Conservation (phyloP, 164 flowering plant species). For the Chimonanthus salicifolius region DNA sequence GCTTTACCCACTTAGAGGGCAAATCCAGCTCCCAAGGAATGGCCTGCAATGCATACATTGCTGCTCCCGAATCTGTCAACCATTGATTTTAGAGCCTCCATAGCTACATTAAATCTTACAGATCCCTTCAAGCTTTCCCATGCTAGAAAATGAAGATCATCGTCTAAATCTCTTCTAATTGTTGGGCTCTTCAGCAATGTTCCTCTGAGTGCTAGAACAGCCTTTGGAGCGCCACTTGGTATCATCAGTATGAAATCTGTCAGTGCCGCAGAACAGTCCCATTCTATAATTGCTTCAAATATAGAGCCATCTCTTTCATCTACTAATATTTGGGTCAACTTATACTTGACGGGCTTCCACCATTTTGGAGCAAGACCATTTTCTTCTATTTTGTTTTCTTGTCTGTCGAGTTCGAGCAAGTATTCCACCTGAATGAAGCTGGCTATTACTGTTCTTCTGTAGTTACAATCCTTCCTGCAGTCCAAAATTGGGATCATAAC, state of each 20-base stretch:
- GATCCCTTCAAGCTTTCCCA: conserved; percentile 94
- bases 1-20: conserved; percentile 1
- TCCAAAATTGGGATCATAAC: background rate
- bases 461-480: conserved; percentile 75
- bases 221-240: conserved; percentile 92
- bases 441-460: conserved; percentile 80
- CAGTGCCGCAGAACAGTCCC: conserved; percentile 81
- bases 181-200: conserved; percentile 29
- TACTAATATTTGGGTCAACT: conserved; percentile 39
- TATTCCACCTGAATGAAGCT: conserved; percentile 91
- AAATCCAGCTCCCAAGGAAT: no score
- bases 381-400: conserved; percentile 58
- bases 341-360: conserved; percentile 92
- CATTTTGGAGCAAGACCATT: conserved; percentile 90
- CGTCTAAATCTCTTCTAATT: conserved; percentile 71
- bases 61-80: conserved; percentile 48
- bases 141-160: conserved; percentile 83
- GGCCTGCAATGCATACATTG: conserved; percentile 41
- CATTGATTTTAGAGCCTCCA: conserved; percentile 48
- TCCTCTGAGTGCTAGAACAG: conserved; percentile 81
- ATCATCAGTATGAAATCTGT: conserved; percentile 65
- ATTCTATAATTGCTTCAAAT: conserved; percentile 81
- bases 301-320: conserved; percentile 89
- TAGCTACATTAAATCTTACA: conserved; percentile 53
- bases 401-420: conserved; percentile 82